A percentile compares a stretch with the other conserved stretches of the same genome.
These are phyloP conservation scores for Dalbergia oliveri DNA, from an alignment of 306 rosid species.

Conservation along the genomic window DNA sequence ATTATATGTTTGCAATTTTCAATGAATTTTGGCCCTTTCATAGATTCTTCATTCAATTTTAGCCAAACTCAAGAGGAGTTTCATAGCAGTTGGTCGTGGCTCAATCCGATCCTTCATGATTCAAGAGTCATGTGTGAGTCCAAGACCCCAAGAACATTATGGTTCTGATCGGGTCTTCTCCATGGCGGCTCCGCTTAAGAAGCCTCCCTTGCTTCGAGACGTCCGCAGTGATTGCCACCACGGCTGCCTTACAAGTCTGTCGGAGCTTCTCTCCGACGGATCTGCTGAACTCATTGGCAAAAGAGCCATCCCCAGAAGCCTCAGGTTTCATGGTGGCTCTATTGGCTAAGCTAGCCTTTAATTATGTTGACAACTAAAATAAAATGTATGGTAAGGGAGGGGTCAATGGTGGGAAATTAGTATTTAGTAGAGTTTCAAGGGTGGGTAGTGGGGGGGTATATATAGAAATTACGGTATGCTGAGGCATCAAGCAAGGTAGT, in stretches of 20 bases:
- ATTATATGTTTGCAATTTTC: neutral
- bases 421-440: neutral
- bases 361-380: too few species aligned
- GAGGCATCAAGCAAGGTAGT: neutral
- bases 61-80: neutral
- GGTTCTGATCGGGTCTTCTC: slow-evolving; percentile 47
- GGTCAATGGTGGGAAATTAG: neutral
- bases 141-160: slow-evolving; percentile 54
- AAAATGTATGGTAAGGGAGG: too few species aligned
- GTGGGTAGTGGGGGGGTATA: neutral
- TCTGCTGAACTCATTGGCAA: slow-evolving; percentile 33
- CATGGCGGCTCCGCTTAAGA: slow-evolving; percentile 7
- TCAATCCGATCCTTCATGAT: neutral
- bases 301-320: slow-evolving; percentile 39
- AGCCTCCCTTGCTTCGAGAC: slow-evolving; percentile 7
- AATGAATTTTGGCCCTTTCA: neutral
- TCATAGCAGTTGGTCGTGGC: neutral
- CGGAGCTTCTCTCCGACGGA: slow-evolving; percentile 48
- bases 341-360: neutral
- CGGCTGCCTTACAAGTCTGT: slow-evolving; percentile 24
- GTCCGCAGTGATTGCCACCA: slow-evolving; percentile 26
- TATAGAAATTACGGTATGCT: neutral
- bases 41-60: slow-evolving; percentile 21
- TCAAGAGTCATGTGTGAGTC: slow-evolving; percentile 46
- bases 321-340: slow-evolving; percentile 47